phyloP scores from a whole-genome alignment of 2,329 filamentous ascomycete species.

The Fusarium sp. region DNA sequence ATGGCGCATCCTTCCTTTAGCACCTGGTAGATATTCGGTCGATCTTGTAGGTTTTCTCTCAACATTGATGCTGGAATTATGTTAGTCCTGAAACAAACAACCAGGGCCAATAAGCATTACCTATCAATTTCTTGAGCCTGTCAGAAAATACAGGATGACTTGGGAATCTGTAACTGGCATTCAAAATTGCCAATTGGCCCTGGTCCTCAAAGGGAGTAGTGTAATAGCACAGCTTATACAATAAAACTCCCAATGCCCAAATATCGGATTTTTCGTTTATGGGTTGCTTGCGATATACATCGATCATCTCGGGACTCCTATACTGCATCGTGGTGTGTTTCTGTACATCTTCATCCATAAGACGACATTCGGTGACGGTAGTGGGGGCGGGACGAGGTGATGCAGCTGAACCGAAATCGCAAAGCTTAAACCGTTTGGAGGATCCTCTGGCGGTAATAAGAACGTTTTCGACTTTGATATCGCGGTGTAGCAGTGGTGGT shows the following conservation, averaged over 20 bases:
- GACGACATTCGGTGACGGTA: conserved; percentile 86
- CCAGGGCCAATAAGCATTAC: conserved; percentile 57
- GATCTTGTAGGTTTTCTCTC: conserved; percentile 78
- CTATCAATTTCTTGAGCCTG: conserved; percentile 87
- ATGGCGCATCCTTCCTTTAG: conserved; percentile 87
- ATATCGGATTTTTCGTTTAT: conserved; percentile 99
- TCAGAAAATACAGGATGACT: conserved; percentile 91
- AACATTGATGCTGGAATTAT: conserved; percentile 83
- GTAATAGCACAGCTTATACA: conserved; percentile 99
- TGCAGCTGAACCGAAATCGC: conserved; percentile 96
- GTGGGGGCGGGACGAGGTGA: conserved; percentile 85
- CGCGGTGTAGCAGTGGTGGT: conserved; percentile 89
- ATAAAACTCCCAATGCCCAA: conserved; percentile 92
- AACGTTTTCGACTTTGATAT: conserved; percentile 98
- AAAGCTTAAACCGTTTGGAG: conserved; percentile 89
- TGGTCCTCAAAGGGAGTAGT: conserved; percentile 99
- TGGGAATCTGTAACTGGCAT: conserved; percentile 93
- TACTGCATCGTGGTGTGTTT: conserved; percentile 98
- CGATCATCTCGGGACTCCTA: conserved; percentile 97
- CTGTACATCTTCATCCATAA: conserved; percentile 97
- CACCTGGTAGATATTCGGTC: conserved; percentile 96
- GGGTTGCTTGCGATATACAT: conserved; percentile 94
- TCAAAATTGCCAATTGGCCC: conserved; percentile 95
- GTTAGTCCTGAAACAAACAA: conserved; percentile 34
- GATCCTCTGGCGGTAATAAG: conserved; percentile 79